Conservation (phyloP, 208 protist genomes). For the Acanthamoeba castellanii region DNA sequence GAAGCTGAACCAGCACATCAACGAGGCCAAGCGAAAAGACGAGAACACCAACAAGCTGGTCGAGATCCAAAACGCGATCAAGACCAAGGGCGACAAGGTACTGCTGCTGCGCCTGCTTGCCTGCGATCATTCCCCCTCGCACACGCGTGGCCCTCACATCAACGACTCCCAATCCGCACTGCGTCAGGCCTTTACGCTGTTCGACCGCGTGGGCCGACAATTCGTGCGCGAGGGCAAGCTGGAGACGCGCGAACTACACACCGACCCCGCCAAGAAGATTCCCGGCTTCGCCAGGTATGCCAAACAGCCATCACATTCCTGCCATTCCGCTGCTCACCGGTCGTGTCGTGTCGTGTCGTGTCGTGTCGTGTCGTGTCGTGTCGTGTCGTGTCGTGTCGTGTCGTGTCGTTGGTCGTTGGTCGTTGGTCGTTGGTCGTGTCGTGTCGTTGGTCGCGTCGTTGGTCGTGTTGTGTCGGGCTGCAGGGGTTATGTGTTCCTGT, state of each 20-base stretch:
- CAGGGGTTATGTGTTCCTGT: conserved; percentile 1
- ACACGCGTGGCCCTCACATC: no score
- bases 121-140: no score
- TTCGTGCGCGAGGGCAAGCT: conserved; percentile 36
- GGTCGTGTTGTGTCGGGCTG: no score
- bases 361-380: no score
- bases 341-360: no score
- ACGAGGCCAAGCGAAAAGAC: conserved; percentile 46
- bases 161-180: no score
- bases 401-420: no score
- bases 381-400: no score
- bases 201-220: background rate
- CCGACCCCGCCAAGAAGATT: background rate
- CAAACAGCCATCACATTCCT: no score
- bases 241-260: background rate
- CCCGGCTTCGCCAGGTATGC: background rate
- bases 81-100: conserved; percentile 31
- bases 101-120: background rate
- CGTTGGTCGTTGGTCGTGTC: no score
- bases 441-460: no score
- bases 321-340: no score
- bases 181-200: background rate
- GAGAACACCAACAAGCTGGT: conserved; percentile 42
- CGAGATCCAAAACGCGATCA: conserved; percentile 45
- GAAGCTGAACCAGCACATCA: conserved; percentile 24